These are phyloP conservation scores for Brassica balearica DNA, from an alignment of 441 rosid genomes.

Conservation along the genomic window DNA sequence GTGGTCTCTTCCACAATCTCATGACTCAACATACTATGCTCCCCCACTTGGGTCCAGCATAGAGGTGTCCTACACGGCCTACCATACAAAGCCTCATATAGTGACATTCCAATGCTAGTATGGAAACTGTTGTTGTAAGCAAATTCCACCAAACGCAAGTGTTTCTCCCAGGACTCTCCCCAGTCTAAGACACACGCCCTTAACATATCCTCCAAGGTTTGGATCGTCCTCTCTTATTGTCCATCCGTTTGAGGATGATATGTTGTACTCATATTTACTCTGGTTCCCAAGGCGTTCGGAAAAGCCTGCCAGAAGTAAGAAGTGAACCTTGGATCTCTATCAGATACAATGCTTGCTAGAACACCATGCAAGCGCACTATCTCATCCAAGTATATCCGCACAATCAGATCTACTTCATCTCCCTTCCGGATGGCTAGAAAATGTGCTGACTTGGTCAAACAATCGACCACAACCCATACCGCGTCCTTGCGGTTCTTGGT, in stretches of 20 bases:
- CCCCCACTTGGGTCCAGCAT: not conserved
- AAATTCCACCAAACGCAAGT: not conserved
- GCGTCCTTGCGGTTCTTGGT: not conserved
- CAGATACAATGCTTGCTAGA: not conserved
- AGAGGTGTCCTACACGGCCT: not conserved
- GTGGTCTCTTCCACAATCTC: not conserved
- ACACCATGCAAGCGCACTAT: not conserved
- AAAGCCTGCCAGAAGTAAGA: not conserved
- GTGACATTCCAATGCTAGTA: not conserved
- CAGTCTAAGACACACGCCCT: not conserved
- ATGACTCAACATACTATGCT: not conserved
- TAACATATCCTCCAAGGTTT: not conserved
- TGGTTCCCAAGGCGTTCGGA: not conserved
- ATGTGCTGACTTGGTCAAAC: not conserved
- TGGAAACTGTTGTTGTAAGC: not conserved
- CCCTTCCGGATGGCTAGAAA: not conserved
- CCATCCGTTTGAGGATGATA: not conserved
- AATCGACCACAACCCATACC: not conserved
- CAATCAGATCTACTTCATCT: not conserved
- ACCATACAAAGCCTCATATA: not conserved
- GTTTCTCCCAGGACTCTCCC: not conserved
- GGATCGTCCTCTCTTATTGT: not conserved
- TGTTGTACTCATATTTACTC: not conserved
- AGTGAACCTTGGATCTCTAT: not conserved
- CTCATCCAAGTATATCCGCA: not conserved